phyloP scores from a whole-genome alignment of 2,329 filamentous ascomycete genomes.

The Magnaporthiopsis poae region DNA sequence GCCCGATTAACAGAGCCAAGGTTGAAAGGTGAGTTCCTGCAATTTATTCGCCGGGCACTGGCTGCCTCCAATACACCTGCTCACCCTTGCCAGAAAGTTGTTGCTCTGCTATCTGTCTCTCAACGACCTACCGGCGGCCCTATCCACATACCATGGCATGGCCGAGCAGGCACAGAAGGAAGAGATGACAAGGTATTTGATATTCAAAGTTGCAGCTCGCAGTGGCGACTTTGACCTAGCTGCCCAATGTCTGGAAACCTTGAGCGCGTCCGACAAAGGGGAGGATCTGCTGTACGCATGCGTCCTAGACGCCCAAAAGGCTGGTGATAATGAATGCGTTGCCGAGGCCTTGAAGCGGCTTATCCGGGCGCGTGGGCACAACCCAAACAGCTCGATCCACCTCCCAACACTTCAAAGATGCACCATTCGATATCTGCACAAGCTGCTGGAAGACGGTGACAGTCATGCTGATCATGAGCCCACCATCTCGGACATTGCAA shows the following conservation, averaged over 20 bases:
- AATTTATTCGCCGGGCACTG: background rate
- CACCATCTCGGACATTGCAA: constrained; percentile 42
- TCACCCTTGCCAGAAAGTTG: constrained; percentile 47
- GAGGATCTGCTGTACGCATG: constrained; percentile 68
- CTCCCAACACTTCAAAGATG: constrained; percentile 57
- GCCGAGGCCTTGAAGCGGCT: constrained; percentile 50
- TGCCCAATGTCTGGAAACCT: constrained; percentile 50
- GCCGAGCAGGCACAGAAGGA: constrained; percentile 47
- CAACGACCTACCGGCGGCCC: constrained; percentile 44
- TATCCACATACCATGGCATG: constrained; percentile 49
- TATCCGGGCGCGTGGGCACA: constrained; percentile 43
- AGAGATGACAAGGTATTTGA: constrained; percentile 59
- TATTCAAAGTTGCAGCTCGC: constrained; percentile 63
- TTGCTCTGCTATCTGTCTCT: constrained; percentile 58
- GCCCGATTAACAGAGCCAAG: constrained; percentile 57
- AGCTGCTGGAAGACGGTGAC: constrained; percentile 27
- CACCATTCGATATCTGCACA: constrained; percentile 40
- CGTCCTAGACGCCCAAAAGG: constrained; percentile 62
- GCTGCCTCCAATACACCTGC: background rate
- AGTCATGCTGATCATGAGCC: constrained; percentile 13
- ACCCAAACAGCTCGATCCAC: constrained; percentile 39
- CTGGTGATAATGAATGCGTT: constrained; percentile 51
- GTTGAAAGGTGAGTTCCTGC: constrained; percentile 47
- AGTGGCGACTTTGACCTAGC: constrained; percentile 48
- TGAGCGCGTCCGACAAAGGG: constrained; percentile 46